Evolutionary conservation across 2,329 filamentous ascomycete species (phyloP).

Genomic region (Alternaria triticina): DNA sequence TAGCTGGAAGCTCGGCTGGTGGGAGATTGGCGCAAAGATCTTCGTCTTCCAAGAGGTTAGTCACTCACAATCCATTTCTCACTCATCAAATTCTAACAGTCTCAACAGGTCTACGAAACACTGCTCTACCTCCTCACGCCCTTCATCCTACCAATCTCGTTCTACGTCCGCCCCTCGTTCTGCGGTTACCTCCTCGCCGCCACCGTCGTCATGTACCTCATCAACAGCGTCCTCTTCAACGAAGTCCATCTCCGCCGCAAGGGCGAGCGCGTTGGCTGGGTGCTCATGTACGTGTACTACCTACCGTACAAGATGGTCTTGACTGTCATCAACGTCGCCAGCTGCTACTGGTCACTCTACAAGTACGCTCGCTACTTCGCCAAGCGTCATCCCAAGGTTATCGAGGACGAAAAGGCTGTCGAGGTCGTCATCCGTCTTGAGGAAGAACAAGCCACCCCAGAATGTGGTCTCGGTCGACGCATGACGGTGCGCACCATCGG

Average conservation of each 20-base stretch:
- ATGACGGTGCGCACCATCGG: slow-evolving; percentile 29
- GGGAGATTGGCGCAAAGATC: slow-evolving; percentile 58
- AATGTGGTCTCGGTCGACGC: slow-evolving; percentile 25
- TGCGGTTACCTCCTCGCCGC: slow-evolving; percentile 47
- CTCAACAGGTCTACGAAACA: slow-evolving; percentile 51
- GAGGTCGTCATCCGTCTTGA: slow-evolving; percentile 37
- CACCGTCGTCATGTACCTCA: slow-evolving; percentile 53
- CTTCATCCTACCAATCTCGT: slow-evolving; percentile 55
- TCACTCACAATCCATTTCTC: background rate
- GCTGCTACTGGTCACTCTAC: slow-evolving; percentile 48
- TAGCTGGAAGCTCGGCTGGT: slow-evolving; percentile 57
- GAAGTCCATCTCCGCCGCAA: slow-evolving; percentile 56
- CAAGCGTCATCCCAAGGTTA: slow-evolving; percentile 55
- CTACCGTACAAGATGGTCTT: slow-evolving; percentile 53
- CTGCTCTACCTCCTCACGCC: slow-evolving; percentile 55
- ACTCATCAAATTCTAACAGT: slow-evolving; percentile 21
- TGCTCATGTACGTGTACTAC: slow-evolving; percentile 52
- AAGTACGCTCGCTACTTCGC: slow-evolving; percentile 57
- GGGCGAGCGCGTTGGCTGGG: slow-evolving; percentile 52
- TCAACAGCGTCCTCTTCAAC: slow-evolving; percentile 57
- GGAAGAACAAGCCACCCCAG: slow-evolving; percentile 15
- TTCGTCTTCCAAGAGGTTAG: slow-evolving; percentile 56
- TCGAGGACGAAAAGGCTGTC: slow-evolving; percentile 55
- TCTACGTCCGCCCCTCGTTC: slow-evolving; percentile 52
- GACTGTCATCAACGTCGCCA: slow-evolving; percentile 53